Evolutionary conservation across 75 land plant species (phyloP).

Genomic region (Ceratopteris richardii): DNA sequence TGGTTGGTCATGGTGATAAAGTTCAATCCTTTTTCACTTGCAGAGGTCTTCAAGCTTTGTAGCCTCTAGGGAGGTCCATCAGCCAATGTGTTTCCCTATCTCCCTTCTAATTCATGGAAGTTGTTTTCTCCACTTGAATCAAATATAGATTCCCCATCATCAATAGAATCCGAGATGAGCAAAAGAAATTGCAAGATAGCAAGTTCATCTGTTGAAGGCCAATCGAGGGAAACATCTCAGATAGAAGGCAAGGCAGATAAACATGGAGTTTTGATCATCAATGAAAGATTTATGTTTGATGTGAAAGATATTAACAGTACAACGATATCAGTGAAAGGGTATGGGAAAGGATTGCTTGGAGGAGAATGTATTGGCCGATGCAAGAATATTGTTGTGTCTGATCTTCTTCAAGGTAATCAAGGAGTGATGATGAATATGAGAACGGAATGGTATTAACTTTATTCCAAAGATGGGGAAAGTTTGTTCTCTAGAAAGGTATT

Average conservation of each 20-base stretch:
- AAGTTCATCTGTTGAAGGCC: conserved; percentile 31
- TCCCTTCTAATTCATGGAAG: too few relatives aligned
- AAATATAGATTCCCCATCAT: too few relatives aligned
- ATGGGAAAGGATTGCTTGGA: conserved; percentile 15
- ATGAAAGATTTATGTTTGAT: conserved; percentile 46
- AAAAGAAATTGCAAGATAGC: too few relatives aligned
- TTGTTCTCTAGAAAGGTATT: conserved; percentile 36
- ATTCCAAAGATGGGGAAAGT: conserved; percentile 25
- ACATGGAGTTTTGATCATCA: conserved; percentile 27
- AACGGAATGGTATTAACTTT: conserved; percentile 36
- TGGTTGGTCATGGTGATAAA: too few relatives aligned
- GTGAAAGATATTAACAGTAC: conserved; percentile 32
- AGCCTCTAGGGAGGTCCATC: too few relatives aligned
- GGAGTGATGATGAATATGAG: not conserved
- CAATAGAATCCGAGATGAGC: too few relatives aligned
- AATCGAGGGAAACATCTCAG: conserved; percentile 24
- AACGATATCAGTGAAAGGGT: conserved; percentile 8
- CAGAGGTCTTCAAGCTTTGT: too few relatives aligned
- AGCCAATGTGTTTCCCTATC: too few relatives aligned
- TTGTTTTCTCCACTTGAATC: too few relatives aligned
- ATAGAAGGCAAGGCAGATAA: conserved; percentile 16
- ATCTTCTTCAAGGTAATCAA: not conserved
- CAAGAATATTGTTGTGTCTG: not conserved
- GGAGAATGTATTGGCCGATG: not conserved
- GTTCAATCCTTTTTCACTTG: too few relatives aligned